These are phyloP conservation scores for Paecilomyces sp. DNA, from an alignment of 2,329 filamentous ascomycete species.

Conservation along the genomic window DNA sequence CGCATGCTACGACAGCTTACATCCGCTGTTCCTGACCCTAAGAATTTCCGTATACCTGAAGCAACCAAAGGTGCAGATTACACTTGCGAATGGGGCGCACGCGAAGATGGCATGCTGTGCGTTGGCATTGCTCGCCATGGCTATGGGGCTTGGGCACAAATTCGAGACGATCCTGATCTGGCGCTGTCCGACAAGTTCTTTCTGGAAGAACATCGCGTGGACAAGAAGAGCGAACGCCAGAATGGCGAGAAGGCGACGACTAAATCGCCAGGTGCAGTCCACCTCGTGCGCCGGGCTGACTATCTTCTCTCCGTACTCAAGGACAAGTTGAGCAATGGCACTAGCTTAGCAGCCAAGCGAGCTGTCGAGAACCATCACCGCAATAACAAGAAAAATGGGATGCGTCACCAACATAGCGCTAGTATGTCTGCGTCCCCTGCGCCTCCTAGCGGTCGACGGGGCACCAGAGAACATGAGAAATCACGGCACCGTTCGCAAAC, in stretches of 20 bases:
- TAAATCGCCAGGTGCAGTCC: constrained; percentile 93
- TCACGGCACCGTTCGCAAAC: constrained; percentile 34
- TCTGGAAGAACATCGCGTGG: constrained; percentile 94
- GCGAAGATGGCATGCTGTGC: constrained; percentile 94
- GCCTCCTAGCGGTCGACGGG: constrained; percentile 34
- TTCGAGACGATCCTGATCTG: constrained; percentile 84
- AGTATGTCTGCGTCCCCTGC: constrained; percentile 41
- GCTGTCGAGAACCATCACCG: constrained; percentile 89
- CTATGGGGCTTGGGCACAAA: constrained; percentile 91
- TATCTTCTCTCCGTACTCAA: constrained; percentile 93
- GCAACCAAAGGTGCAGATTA: constrained; percentile 90
- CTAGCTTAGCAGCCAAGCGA: constrained; percentile 59
- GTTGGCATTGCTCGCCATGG: constrained; percentile 89
- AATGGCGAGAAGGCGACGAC: constrained; percentile 48
- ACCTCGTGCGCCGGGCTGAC: constrained; percentile 88
- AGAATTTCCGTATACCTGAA: constrained; percentile 78
- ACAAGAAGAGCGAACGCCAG: constrained; percentile 86
- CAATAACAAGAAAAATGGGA: constrained; percentile 70
- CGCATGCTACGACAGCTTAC: constrained; percentile 73
- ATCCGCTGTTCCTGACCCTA: constrained; percentile 57
- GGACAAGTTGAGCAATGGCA: constrained; percentile 68
- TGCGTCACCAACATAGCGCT: constrained; percentile 24
- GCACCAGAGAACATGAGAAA: constrained; percentile 35
- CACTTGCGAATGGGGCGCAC: constrained; percentile 82
- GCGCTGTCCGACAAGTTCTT: constrained; percentile 87